Evolutionary conservation across 768 basidiomycete species (phyloP), one percentile per base, ranked within the genome.

Genomic region (Boletellus sp.): DNA sequence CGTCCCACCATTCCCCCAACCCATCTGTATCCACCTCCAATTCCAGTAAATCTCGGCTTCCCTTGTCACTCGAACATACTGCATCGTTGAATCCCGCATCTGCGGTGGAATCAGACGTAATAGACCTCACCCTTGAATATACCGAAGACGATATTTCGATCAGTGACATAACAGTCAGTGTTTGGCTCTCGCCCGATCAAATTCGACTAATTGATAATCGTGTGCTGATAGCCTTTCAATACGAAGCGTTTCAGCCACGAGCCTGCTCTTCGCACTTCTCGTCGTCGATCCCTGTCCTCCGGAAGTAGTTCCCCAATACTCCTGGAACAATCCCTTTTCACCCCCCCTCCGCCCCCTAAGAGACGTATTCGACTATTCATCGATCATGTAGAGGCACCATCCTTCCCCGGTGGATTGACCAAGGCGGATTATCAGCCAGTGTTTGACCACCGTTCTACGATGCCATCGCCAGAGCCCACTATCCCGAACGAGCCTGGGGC

Each of bases 271-370:
- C 49, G 50, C n/a, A 37, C 52, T 31, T n/a, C 61, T 32, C 53
- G 53, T 22, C 45, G 42, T 35, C 44, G 4, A 0, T 19, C 23
- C 17, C 10, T 9, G 3, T n/a, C 51, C 16, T 52, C 52, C 15
- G 11, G 13, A 13, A 28, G 2, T 15, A 48, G 50, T 36, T 42
- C 67, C 5, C 41, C 55, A 4, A 42, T 55, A 17, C 45, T 38
- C 20, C 37, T 5, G 3, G 47, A 59, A 19, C 51, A 42, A 8
- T 66, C 61, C 10, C 63, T 69, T 36, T 68, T 68, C 42, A 68
- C 66, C 0, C 68, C 67, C 22, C 63, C 66, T 12, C 57, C 59
- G 4, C 49, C 35, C 6, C 28, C 47, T 7, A 57, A 39, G 41
- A 52, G 31, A 43, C 65, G 52, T 1, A 17, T 45, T 3, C 53